A percentile compares a stretch with the other conserved stretches of the same genome.
Conservation (phyloP, 441 rosid species). For the Adansonia madagascariensis region DNA sequence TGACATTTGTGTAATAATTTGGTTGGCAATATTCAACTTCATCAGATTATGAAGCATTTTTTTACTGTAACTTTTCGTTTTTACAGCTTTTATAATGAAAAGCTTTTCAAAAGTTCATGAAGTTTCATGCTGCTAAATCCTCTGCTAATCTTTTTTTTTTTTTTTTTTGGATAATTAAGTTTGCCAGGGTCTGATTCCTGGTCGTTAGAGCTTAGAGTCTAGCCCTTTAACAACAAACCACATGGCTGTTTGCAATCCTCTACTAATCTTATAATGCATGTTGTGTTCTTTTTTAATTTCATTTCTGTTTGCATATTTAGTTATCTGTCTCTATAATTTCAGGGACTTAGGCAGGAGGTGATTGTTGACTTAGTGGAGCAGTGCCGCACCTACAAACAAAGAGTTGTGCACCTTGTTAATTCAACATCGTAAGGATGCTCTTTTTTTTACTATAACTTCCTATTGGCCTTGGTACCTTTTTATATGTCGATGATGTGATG, state of each 20-base stretch:
- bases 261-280: slow-evolving; percentile 2
- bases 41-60: background rate
- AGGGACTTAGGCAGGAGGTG: slow-evolving; percentile 98
- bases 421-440: slow-evolving; percentile 79
- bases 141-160: background rate
- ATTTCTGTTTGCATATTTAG: background rate
- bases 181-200: no score
- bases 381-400: slow-evolving; percentile 94
- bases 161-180: no score
- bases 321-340: slow-evolving; percentile 31
- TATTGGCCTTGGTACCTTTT: background rate
- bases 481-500: background rate
- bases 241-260: background rate
- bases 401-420: slow-evolving; percentile 97
- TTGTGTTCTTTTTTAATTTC: background rate
- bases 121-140: slow-evolving; percentile 10
- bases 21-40: background rate
- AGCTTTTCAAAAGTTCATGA: background rate
- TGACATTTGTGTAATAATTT: background rate
- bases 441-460: no score
- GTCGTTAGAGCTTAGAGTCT: no score
- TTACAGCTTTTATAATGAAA: background rate
- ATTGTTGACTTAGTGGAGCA: slow-evolving; percentile 95
- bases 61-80: slow-evolving; percentile 4
- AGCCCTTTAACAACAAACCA: no score